Base-by-base conservation (phyloP, 306 rosid genomes). In the Cucumis hystrix region DNA sequence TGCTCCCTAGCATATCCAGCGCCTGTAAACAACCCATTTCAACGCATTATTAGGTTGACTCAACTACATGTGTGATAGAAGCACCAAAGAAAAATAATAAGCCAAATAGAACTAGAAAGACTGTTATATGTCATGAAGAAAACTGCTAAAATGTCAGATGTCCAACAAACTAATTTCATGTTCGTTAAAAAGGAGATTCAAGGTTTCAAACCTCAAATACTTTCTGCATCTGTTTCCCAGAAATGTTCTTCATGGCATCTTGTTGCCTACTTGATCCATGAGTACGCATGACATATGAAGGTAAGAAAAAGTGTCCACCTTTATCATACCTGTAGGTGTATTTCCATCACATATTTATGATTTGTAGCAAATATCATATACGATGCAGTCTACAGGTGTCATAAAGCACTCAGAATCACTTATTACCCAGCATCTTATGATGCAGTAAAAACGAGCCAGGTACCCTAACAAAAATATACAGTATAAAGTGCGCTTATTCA, bases 221-320 rank as follows among this genome's bases (percentile, higher is more conserved):
- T 76, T 87, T 86, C 72, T 84, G 92, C 96, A 92, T 88, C 84
- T 88, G 86, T 62, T 83, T 85, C 63, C 82, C 85, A 2, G 87
- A 65, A 68, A 86, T 79, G 51, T 67, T 87, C 86, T 85, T 87
- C 85, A 92, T 78, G 75, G 92, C 86, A 80, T 85, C 89, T 79
- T 80, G 92, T 64, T 92, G 97, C 85, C 79, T 92, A 82, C 90
- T 84, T 49, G 91, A 92, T 84, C 97, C 93, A 82, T 90, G 97
- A 80, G 96, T 92, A 54, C 93, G 96, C 97, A 92, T 90, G 76
- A 88, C 83, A 85, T 88, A 92, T 30, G 96, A 90, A 75, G 97
- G 97, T 79, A 92, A 80, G 87, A 90, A 92, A 82, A 92, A 84
- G 75, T 92, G 96, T 65, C 97, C 96, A 10, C 97, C 97, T 83